Percentiles rank a stretch among this genome's conserved stretches.
phyloP scores from a whole-genome alignment of 805 yeast species.

The Blastobotrys chiropterorum region DNA sequence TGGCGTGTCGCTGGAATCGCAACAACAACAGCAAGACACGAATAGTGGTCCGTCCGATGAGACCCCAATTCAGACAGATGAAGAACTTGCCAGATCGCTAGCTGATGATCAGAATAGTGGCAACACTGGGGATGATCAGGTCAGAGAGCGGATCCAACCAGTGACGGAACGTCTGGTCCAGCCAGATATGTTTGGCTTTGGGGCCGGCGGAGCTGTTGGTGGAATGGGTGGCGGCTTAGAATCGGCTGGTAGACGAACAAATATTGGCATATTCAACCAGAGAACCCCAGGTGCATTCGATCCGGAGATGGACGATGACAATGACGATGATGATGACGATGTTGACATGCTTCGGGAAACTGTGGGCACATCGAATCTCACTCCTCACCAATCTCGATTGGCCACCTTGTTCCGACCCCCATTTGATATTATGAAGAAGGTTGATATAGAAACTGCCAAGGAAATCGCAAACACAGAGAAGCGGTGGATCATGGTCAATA shows the following conservation, averaged over 20 bases:
- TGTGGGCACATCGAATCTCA: constrained; percentile 33
- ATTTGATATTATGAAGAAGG: constrained; percentile 70
- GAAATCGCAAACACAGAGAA: constrained; percentile 51
- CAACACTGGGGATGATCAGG: constrained; percentile 36
- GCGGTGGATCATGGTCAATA: constrained; percentile 82
- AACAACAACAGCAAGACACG: constrained; percentile 27
- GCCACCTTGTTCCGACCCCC: constrained; percentile 91
- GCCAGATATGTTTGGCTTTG: constrained; percentile 12
- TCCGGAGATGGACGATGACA: constrained; percentile 28
- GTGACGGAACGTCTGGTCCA: constrained; percentile 73
- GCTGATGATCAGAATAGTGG: constrained; percentile 22
- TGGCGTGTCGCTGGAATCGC: constrained; percentile 30
- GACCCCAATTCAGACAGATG: constrained; percentile 8
- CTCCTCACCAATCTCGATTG: constrained; percentile 55
- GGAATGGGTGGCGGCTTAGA: constrained; percentile 14
- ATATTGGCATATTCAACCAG: constrained; percentile 49
- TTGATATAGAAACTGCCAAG: constrained; percentile 71
- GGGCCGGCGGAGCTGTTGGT: constrained; percentile 15
- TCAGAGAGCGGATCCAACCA: constrained; percentile 74
- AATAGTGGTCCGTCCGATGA: constrained; percentile 5
- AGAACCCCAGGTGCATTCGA: constrained; percentile 19
- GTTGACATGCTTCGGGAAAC: constrained; percentile 21
- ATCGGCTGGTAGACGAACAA: constrained; percentile 11
- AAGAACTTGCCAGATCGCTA: constrained; percentile 19
- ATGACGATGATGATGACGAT: constrained; percentile 32